Evolutionary conservation across 768 basidiomycete species (phyloP).

Genomic region (Tulasnella calospora): DNA sequence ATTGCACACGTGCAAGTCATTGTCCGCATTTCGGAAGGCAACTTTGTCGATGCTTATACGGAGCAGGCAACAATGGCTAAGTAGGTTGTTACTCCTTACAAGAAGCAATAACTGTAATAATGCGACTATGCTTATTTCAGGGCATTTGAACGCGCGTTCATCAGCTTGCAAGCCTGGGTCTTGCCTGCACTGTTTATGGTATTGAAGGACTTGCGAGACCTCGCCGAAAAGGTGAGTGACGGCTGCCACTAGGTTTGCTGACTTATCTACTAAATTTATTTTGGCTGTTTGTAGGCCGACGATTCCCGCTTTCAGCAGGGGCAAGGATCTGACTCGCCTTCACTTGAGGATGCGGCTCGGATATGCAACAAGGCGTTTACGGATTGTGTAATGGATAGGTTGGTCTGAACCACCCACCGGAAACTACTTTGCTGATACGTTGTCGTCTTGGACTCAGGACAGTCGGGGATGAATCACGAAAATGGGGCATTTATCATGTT

Average conservation of each 20-base stretch:
- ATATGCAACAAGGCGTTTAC: conserved; percentile 86
- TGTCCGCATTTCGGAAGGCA: conserved; percentile 61
- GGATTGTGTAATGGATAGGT: conserved; percentile 81
- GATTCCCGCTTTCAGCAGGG: conserved; percentile 43
- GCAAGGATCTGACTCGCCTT: conserved; percentile 47
- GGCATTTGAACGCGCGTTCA: conserved; percentile 71
- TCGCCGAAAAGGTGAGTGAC: conserved; percentile 63
- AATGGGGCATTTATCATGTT: conserved; percentile 90
- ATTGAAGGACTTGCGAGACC: conserved; percentile 71
- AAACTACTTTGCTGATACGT: conserved; percentile 30
- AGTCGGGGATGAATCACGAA: conserved; percentile 52
- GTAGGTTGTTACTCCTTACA: conserved; percentile 46
- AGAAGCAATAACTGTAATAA: not conserved
- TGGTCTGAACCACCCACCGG: conserved; percentile 32
- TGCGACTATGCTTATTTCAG: conserved; percentile 37
- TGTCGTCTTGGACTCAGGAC: not conserved
- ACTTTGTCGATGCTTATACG: conserved; percentile 69
- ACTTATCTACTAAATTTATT: not conserved
- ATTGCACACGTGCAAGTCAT: conserved; percentile 77
- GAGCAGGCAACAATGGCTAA: conserved; percentile 70
- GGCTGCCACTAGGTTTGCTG: not conserved
- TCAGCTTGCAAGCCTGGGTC: conserved; percentile 81
- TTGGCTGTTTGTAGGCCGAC: conserved; percentile 34
- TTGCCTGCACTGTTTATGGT: conserved; percentile 78
- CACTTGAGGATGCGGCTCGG: conserved; percentile 81